A percentile compares a stretch with the other conserved stretches of the same genome.
These are phyloP conservation scores for Boletales sp. DNA, from an alignment of 768 basidiomycete species.

Conservation along the genomic window DNA sequence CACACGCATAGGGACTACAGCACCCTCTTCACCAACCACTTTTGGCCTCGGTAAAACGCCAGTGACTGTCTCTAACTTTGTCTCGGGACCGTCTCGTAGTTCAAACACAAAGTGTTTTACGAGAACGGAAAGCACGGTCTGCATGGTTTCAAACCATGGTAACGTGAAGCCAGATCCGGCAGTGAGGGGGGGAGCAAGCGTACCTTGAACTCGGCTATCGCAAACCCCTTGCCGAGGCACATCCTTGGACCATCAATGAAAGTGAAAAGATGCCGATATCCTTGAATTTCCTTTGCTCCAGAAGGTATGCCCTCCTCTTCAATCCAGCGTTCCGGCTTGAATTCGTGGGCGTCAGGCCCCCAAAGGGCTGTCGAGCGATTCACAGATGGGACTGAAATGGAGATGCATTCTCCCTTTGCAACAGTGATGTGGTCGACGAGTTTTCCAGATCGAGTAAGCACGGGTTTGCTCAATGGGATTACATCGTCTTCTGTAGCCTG, in stretches of 20 bases:
- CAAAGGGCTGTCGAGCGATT: conserved; percentile 53
- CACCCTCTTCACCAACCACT: conserved; percentile 14
- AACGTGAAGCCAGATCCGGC: too few species aligned
- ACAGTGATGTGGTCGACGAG: conserved; percentile 38
- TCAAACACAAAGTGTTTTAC: conserved; percentile 36
- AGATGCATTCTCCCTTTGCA: conserved; percentile 43
- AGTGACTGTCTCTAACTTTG: conserved; percentile 9
- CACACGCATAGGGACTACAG: too few species aligned
- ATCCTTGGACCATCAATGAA: conserved; percentile 48
- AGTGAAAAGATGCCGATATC: conserved; percentile 47
- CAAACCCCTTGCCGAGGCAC: conserved; percentile 49
- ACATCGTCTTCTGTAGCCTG: conserved; percentile 49
- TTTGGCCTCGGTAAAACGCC: conserved; percentile 9
- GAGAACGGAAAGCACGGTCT: conserved; percentile 42
- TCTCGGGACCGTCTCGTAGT: conserved; percentile 34
- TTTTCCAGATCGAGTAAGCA: conserved; percentile 39
- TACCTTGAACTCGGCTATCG: conserved; percentile 36
- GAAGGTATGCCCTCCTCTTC: conserved; percentile 20
- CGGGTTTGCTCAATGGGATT: conserved; percentile 49
- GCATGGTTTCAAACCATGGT: too few species aligned
- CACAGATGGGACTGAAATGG: conserved; percentile 41
- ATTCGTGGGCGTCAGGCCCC: conserved; percentile 57
- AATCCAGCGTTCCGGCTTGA: conserved; percentile 65
- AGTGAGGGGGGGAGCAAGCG: too few species aligned
- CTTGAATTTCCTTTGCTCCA: conserved; percentile 40